Percentiles rank a stretch among this genome's conserved stretches.
phyloP scores from a whole-genome alignment of 2,329 filamentous ascomycete genomes.

The Monosporascus cannonballus region DNA sequence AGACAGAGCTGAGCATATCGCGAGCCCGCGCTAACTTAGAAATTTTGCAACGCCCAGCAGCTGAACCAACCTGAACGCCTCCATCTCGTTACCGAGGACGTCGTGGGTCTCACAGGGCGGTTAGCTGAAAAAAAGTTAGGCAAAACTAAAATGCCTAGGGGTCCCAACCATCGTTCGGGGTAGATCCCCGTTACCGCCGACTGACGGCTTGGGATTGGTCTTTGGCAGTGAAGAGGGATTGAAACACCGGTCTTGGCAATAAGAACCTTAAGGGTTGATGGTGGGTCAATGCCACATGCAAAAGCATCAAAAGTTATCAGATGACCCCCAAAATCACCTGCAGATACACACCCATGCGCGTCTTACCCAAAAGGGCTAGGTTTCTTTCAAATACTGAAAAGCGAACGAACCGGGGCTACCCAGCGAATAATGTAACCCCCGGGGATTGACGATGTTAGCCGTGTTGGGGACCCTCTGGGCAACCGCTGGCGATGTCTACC shows the following conservation, averaged over 20 bases:
- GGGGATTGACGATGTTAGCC: too few species aligned
- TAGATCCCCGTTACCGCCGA: background rate
- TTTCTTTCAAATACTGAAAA: too few species aligned
- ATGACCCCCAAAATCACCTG: background rate
- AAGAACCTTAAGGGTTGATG: background rate
- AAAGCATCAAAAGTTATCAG: background rate
- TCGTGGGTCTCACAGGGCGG: too few species aligned
- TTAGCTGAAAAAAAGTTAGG: background rate
- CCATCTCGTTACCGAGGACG: too few species aligned
- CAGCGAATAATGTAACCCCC: too few species aligned
- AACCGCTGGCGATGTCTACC: background rate
- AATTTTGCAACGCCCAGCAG: too few species aligned
- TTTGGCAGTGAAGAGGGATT: background rate
- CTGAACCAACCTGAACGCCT: too few species aligned
- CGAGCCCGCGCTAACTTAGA: too few species aligned
- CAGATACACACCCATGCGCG: background rate
- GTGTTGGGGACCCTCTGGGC: background rate
- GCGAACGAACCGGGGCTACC: too few species aligned
- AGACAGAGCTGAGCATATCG: too few species aligned
- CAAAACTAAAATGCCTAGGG: background rate
- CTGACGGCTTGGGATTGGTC: background rate
- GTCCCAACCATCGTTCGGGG: background rate
- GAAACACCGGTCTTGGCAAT: background rate
- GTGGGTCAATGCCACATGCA: too few species aligned
- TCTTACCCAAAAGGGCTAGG: background rate